These are phyloP conservation scores for Sclerotinia subarctica DNA, from an alignment of 2,329 filamentous ascomycete genomes.

Conservation along the genomic window DNA sequence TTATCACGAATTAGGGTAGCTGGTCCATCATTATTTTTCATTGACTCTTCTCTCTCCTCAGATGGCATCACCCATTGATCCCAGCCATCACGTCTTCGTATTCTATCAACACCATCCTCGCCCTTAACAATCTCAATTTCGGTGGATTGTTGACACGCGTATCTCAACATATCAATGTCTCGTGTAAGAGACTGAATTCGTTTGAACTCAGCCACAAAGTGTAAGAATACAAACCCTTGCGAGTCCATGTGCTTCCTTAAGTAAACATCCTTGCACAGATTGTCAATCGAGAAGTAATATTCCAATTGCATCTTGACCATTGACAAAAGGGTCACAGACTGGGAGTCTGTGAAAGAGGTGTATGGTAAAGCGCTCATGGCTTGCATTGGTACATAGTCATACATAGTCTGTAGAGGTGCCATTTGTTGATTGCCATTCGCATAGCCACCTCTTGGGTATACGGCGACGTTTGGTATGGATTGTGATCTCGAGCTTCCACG, in stretches of 20 bases:
- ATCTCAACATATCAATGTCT: conserved; percentile 70
- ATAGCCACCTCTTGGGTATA: conserved; percentile 46
- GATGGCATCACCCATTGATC: conserved; percentile 72
- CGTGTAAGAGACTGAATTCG: conserved; percentile 71
- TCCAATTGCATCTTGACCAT: conserved; percentile 59
- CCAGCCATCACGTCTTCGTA: conserved; percentile 75
- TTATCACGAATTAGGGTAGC: conserved; percentile 37
- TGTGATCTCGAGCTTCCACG: conserved; percentile 57
- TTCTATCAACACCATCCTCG: conserved; percentile 72
- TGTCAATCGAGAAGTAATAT: conserved; percentile 97
- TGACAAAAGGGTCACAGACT: conserved; percentile 40
- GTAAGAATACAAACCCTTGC: conserved; percentile 82
- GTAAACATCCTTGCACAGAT: conserved; percentile 89
- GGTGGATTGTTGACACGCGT: conserved; percentile 68
- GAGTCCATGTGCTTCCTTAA: conserved; percentile 91
- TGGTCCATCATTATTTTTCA: conserved; percentile 73
- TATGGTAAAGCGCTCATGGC: conserved; percentile 58
- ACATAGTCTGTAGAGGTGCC: conserved; percentile 49
- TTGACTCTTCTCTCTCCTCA: conserved; percentile 67
- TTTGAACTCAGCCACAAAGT: conserved; percentile 80
- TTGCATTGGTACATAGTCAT: conserved; percentile 54
- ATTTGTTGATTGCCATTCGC: conserved; percentile 41
- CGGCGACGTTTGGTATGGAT: conserved; percentile 54
- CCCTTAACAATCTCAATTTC: conserved; percentile 72
- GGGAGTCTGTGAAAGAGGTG: conserved; percentile 56